Base-by-base conservation (phyloP, 441 rosid genomes). In the Croton setiger region DNA sequence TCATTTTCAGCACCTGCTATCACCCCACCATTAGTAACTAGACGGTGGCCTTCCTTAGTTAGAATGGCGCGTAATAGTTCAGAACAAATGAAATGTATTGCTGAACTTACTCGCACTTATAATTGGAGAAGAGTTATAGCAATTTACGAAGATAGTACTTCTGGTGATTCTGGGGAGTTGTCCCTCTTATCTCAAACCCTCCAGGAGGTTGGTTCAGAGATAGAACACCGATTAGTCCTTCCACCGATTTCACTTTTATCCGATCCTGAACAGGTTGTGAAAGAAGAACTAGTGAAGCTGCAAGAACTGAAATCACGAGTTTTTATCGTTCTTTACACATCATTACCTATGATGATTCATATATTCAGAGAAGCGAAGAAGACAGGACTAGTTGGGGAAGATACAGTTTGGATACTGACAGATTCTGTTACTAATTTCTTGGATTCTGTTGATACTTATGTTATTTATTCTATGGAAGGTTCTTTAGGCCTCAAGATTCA, bases 341-440 rank as follows among this genome's bases (percentile, higher is more conserved):
- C 89, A 17, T 64, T 77, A 43, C 66, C 82, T 5, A 75, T 68
- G 87, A 64, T 76, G 1, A 72, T 65, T 23, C 75, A 78, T 54
- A 59, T 83, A 67, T 81, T 87, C 66, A 68, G 74, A 62, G 81
- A 78, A 37, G 89, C 87, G 4, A 74, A 67, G 59, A 9, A 64
- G 45, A 70, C 75, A 60, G 80, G 86, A 72, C 36, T 85, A 6
- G 49, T 11, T 87, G 92, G 89, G 75, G n/a, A n/a, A n/a, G n/a
- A n/a, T n/a, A n/a, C n/a, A n/a, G n/a, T n/a, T n/a, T n/a, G n/a
- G n/a, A n/a, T 87, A 39, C 61, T 85, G 51, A 70, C 81, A 1
- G 80, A 79, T 10, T 58, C 70, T 14, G 71, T 84, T 41, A 45
- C 86, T 2, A 73, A 54, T 52, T 80, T 69, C 20, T 60, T 87